phyloP scores from a whole-genome alignment of 1,139 yeast genomes.

The Magnusiomyces suaveolens region DNA sequence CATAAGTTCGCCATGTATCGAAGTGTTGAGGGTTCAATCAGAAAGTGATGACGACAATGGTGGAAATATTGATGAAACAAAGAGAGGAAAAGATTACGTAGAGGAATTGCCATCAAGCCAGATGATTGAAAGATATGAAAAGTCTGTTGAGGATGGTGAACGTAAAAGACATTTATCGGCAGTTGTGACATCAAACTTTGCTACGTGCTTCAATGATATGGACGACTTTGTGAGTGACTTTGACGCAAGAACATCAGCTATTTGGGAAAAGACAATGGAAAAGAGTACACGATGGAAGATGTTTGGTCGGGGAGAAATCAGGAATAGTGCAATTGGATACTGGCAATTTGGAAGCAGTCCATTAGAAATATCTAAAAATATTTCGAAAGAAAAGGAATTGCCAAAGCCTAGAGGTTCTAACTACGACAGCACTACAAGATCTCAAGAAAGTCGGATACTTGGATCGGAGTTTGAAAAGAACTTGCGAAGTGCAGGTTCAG shows the following conservation, averaged over 20 bases:
- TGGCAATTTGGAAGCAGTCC: background rate
- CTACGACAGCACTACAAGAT: background rate
- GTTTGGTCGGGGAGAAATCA: background rate
- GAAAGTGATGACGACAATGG: background rate
- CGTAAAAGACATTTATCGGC: background rate
- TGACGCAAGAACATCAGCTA: conserved; percentile 3
- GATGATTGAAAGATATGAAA: too few species aligned
- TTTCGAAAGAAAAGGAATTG: background rate
- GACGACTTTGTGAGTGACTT: conserved; percentile 5
- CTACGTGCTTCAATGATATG: conserved; percentile 4
- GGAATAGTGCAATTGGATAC: background rate
- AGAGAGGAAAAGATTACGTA: background rate
- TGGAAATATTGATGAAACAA: too few species aligned
- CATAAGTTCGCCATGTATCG: too few species aligned
- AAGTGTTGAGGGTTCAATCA: background rate
- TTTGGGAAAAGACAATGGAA: conserved; percentile 4
- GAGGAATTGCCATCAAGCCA: background rate
- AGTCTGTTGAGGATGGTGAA: background rate
- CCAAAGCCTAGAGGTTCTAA: too few species aligned
- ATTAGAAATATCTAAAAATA: background rate
- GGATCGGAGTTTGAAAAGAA: background rate
- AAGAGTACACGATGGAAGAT: background rate
- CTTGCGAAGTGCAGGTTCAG: background rate
- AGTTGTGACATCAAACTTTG: conserved; percentile 4
- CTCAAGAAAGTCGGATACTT: background rate